Percentiles rank a stretch among this genome's conserved stretches.
Evolutionary conservation across 2,329 filamentous ascomycete genomes (phyloP).

Genomic region (Monilinia polystroma): DNA sequence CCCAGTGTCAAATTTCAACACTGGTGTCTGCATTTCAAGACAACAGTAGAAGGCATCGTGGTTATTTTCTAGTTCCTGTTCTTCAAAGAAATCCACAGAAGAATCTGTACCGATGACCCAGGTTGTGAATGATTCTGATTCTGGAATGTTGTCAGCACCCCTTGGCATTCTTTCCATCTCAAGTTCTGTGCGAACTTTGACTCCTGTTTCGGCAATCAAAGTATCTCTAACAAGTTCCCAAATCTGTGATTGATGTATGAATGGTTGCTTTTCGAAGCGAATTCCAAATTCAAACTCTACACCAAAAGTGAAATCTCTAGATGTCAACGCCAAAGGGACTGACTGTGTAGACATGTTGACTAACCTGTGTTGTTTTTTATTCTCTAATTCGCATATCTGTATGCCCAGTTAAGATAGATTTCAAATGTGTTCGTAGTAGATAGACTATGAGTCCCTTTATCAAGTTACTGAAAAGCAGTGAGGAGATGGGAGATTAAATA

Average conservation of each 20-base stretch:
- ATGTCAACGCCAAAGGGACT: neutral
- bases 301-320: constrained; percentile 10
- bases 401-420: neutral
- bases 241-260: no score
- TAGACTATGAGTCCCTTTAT: no score
- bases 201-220: constrained; percentile 5
- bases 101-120: neutral
- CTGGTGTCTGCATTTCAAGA: neutral
- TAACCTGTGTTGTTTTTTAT: neutral
- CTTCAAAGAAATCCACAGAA: neutral
- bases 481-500: no score
- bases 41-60: neutral
- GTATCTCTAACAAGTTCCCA: neutral
- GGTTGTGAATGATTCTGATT: neutral
- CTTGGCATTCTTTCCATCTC: neutral
- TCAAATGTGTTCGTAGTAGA: neutral
- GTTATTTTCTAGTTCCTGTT: neutral
- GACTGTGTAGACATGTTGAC: neutral
- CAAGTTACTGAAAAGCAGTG: no score
- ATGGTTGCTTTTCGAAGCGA: neutral
- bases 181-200: neutral
- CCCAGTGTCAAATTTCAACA: neutral
- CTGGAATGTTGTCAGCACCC: neutral
- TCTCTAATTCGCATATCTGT: neutral
- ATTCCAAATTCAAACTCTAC: constrained; percentile 17